Evolutionary conservation across 2,329 filamentous ascomycete species (phyloP).

Genomic region (Aspergillus puulaauensis): DNA sequence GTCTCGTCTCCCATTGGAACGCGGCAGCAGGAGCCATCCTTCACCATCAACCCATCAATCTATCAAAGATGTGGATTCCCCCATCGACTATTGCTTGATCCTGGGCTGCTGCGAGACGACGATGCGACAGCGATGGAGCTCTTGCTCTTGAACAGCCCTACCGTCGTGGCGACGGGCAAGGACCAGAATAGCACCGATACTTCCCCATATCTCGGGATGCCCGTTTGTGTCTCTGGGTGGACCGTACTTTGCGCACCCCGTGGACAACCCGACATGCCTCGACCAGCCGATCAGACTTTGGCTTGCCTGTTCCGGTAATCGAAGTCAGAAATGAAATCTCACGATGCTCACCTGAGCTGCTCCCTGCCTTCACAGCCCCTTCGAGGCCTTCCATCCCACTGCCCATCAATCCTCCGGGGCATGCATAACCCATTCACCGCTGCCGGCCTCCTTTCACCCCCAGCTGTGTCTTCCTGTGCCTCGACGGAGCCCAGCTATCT

Average conservation of each 20-base stretch:
- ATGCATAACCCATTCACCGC: neutral
- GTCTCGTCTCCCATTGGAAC: neutral
- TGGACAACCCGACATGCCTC: neutral
- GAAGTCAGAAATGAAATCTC: neutral
- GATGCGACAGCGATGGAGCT: too few species aligned
- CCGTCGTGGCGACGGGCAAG: too few species aligned
- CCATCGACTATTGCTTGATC: too few species aligned
- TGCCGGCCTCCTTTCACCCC: neutral
- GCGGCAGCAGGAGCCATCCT: neutral
- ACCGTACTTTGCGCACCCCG: neutral
- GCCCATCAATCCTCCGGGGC: neutral
- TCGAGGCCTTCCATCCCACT: neutral
- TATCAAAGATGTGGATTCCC: too few species aligned
- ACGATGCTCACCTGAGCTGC: conserved; percentile 8
- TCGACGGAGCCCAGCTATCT: neutral
- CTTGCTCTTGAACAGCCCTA: too few species aligned
- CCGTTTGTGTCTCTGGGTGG: neutral
- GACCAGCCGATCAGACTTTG: conserved; percentile 5
- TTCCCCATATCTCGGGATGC: neutral
- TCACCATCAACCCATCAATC: neutral
- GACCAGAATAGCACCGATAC: neutral
- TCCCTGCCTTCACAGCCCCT: neutral
- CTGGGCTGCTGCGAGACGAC: too few species aligned
- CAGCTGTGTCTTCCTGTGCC: neutral
- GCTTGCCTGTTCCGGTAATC: conserved; percentile 2